Evolutionary conservation across 1,284 basidiomycete genomes (phyloP), one percentile per base, ranked within the genome.

Genomic region (Cryptococcus sp.): DNA sequence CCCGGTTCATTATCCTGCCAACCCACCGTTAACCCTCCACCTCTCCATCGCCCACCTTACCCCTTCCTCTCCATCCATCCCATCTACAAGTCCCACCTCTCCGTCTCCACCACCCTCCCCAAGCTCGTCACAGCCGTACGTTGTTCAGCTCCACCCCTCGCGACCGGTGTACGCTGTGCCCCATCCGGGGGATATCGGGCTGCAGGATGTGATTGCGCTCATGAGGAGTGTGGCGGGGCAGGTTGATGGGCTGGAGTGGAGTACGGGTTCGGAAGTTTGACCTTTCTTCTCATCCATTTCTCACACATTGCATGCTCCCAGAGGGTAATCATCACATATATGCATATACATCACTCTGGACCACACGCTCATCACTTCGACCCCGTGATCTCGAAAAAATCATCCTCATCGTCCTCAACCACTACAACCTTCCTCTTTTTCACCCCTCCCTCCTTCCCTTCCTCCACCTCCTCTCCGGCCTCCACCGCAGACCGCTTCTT

Each of bases 231-330:
- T 68, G 33, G 60, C 69, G 7, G 60, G 53, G 12, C 39, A 63
- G 20, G 56, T 74, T 15, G 70, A 73, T 40, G 69, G 70, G 1
- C 51, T 76, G 18, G 64, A 70, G 21, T 75, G 73, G 73, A 59
- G 62, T 28, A 65, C 67, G 0, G 70, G 65, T 33, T 33, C 28
- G 28, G 28, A 4, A 9, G 4, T 33, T 5, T 33, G 28, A 33
- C 28, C 4, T 9, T 4, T 33, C 5, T 33, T 33, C 28, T 4
- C 9, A 33, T 33, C 28, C 9, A 9, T 9, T 33, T 33, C 28
- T 4, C 28, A 33, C 9, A 33, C 28, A 5, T 33, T 9, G 9
- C 28, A 33, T n/a, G 9, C 9, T 33, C 5, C 5, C 5, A 33
- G 28, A 33, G 5, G 28, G 9, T n/a, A 9, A 33, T 9, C 28